These are phyloP conservation scores for Teratosphaeriaceae sp. DNA, from an alignment of 2,329 filamentous ascomycete species.

Conservation along the genomic window DNA sequence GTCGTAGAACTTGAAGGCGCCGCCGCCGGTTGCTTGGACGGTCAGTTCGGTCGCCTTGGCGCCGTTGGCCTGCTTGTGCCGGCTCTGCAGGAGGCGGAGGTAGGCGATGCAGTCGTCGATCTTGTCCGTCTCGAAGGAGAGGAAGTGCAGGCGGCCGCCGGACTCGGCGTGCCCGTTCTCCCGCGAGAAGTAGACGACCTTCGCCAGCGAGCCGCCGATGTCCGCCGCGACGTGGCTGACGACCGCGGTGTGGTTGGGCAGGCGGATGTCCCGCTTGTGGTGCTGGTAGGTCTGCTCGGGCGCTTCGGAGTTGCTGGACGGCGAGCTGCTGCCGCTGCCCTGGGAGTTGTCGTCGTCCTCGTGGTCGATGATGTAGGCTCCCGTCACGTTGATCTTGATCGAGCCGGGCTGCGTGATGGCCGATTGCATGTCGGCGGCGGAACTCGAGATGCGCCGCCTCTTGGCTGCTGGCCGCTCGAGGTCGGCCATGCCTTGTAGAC, in stretches of 20 bases:
- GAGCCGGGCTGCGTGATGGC: constrained; percentile 56
- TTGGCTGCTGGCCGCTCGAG: constrained; percentile 58
- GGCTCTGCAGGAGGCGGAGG: constrained; percentile 76
- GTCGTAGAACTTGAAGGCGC: constrained; percentile 95
- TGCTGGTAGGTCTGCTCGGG: constrained; percentile 52
- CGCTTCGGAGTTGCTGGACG: constrained; percentile 37
- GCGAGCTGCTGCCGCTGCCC: constrained; percentile 24
- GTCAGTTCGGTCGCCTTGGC: constrained; percentile 54
- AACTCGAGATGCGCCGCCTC: constrained; percentile 29
- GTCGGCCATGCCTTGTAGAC: constrained; percentile 63
- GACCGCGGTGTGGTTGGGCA: constrained; percentile 89
- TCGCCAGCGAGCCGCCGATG: constrained; percentile 94
- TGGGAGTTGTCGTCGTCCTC: constrained; percentile 40
- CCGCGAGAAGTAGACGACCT: constrained; percentile 94
- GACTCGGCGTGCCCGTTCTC: constrained; percentile 57
- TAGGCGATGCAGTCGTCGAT: constrained; percentile 93
- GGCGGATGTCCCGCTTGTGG: constrained; percentile 87
- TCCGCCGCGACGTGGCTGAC: constrained; percentile 97
- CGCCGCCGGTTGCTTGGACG: constrained; percentile 93
- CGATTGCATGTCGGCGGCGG: constrained; percentile 38
- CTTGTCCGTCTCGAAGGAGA: constrained; percentile 91
- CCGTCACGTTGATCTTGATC: constrained; percentile 93
- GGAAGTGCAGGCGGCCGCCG: constrained; percentile 87
- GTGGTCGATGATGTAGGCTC: constrained; percentile 92
- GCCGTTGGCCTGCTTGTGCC: constrained; percentile 59